Base-by-base conservation (phyloP, 176 grass and related monocot species). In the Areca catechu region DNA sequence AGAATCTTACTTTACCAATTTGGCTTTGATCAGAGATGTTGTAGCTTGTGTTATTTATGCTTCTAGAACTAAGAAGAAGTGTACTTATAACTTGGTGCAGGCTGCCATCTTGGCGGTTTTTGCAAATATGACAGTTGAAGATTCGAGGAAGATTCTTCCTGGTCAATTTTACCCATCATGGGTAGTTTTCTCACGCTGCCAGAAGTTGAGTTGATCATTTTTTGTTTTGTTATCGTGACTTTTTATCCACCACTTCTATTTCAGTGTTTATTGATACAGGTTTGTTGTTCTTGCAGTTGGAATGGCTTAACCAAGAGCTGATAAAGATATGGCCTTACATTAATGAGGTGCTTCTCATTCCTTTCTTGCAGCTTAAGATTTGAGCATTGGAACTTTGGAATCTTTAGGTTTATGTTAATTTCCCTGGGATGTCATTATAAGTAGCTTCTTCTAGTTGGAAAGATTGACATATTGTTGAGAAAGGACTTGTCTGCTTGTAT, bases 311-410 rank as follows among this genome's bases (percentile, higher is more conserved):
- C 69, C 61, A 58, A 19, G 77, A 97, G 55, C 68, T 97, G 37
- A 68, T 23, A 54, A 97, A 97, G 71, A 78, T 91, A 30, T 97
- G 86, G 86, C 92, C 92, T 82, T 97, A 66, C 74, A 74, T 97
- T 28, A 75, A 88, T 78, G 63, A 91, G 92, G 92, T 91, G 51
- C 15, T 55, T 28, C 37, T 67, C 15, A 9, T 14, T 60, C 14
- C 52, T 65, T 79, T 22, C 20, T 74, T 58, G 29, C 34, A 43
- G 34, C 34, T 43, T 43, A 43, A 12, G 7, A 43, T 43, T 12
- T 43, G 61, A 55, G 51, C 24, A 56, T 63, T n/a, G 34, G 34
- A 43, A 43, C 34, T 43, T 75, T 20, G 49, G 49, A 67, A 55
- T 64, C 49, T 12, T 29, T 7, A 10, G 58, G 48, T 16, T 63